phyloP scores from a whole-genome alignment of 768 basidiomycete species.

The Mycena floridula region DNA sequence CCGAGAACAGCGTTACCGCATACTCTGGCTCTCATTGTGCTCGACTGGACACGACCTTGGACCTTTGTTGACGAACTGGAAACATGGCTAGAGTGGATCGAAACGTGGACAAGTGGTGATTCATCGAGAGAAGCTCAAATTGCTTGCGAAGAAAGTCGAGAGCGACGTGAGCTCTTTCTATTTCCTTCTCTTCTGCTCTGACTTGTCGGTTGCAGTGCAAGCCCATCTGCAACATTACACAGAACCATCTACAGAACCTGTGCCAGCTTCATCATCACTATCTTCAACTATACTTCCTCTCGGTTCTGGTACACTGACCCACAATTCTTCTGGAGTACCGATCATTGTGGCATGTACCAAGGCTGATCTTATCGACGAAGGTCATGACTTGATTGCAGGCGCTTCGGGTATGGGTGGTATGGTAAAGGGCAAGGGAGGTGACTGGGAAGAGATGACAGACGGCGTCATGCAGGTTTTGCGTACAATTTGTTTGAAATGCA shows the following conservation, averaged over 20 bases:
- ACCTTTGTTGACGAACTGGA: conserved; percentile 82
- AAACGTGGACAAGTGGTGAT: conserved; percentile 72
- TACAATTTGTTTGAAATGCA: conserved; percentile 89
- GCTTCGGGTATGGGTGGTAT: conserved; percentile 82
- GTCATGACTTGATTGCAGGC: conserved; percentile 65
- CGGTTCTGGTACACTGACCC: conserved; percentile 78
- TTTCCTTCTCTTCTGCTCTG: not conserved
- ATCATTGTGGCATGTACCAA: conserved; percentile 90
- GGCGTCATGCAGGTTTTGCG: conserved; percentile 93
- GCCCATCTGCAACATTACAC: conserved; percentile 85
- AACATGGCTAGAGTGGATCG: conserved; percentile 83
- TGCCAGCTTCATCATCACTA: conserved; percentile 55
- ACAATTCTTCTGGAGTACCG: conserved; percentile 81
- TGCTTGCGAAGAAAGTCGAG: conserved; percentile 71
- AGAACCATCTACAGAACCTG: conserved; percentile 67
- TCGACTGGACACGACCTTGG: conserved; percentile 97
- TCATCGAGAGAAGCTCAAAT: conserved; percentile 67
- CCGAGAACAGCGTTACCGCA: conserved; percentile 61
- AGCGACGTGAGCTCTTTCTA: conserved; percentile 57
- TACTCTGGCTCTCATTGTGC: conserved; percentile 73
- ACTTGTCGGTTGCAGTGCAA: conserved; percentile 52
- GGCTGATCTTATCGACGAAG: conserved; percentile 88
- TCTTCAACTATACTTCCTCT: conserved; percentile 74
- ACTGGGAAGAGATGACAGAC: conserved; percentile 95
- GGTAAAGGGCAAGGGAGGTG: conserved; percentile 87